A percentile compares a stretch with the other conserved stretches of the same genome.
phyloP scores from a whole-genome alignment of 768 basidiomycete species.

The Lactarius trivialis region DNA sequence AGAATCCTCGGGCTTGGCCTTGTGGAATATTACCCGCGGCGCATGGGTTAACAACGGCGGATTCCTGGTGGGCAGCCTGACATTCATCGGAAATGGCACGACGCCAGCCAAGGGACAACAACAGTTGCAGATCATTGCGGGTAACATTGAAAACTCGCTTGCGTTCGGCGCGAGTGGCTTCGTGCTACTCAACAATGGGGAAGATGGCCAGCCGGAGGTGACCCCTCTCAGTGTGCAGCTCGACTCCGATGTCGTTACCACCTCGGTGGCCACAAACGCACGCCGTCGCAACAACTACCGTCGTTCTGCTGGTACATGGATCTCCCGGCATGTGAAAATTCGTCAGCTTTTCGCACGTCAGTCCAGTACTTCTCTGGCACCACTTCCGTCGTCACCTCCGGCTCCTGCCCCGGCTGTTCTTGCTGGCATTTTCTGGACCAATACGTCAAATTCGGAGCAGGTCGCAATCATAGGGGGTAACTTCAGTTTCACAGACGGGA shows the following conservation, averaged over 20 bases:
- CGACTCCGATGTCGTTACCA: slow-evolving; percentile 33
- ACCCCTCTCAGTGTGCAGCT: slow-evolving; percentile 57
- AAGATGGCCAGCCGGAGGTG: slow-evolving; percentile 45
- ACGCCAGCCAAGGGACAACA: slow-evolving; percentile 35
- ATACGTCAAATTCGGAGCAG: slow-evolving; percentile 56
- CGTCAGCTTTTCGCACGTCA: slow-evolving; percentile 48
- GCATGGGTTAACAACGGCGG: slow-evolving; percentile 73
- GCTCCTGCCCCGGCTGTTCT: slow-evolving; percentile 75
- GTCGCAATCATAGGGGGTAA: slow-evolving; percentile 85
- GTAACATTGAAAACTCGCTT: slow-evolving; percentile 49
- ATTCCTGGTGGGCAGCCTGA: slow-evolving; percentile 63
- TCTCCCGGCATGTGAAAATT: slow-evolving; percentile 39
- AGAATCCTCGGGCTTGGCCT: slow-evolving; percentile 57
- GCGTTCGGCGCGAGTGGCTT: slow-evolving; percentile 73
- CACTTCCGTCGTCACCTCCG: slow-evolving; percentile 50
- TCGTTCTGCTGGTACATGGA: slow-evolving; percentile 40
- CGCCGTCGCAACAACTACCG: slow-evolving; percentile 36
- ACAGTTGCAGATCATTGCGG: slow-evolving; percentile 58
- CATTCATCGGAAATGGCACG: slow-evolving; percentile 64
- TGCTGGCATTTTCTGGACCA: slow-evolving; percentile 86
- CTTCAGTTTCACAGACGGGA: slow-evolving; percentile 55
- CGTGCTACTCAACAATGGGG: slow-evolving; percentile 67
- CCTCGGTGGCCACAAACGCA: slow-evolving; percentile 30
- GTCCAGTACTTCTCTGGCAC: slow-evolving; percentile 35
- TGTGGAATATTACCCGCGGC: slow-evolving; percentile 55